These are phyloP conservation scores for Apiospora sp. DNA, from an alignment of 2,329 filamentous ascomycete species.

Conservation along the genomic window DNA sequence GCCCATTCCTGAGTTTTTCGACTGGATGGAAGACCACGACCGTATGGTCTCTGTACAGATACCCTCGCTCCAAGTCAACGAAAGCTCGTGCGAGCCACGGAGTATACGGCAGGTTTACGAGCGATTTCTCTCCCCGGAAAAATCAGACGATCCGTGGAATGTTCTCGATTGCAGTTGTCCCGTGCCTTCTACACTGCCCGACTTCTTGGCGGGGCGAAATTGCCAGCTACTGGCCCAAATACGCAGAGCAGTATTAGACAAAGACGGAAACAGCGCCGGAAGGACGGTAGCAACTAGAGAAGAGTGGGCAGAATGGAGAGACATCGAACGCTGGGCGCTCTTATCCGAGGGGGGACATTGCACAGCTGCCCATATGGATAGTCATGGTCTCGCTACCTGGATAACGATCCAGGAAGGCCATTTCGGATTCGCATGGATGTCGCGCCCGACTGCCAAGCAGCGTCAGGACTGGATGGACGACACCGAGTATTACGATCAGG, in stretches of 20 bases:
- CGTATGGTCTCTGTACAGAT: constrained; percentile 24
- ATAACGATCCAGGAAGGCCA: constrained; percentile 41
- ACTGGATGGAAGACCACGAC: constrained; percentile 25
- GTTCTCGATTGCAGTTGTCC: constrained; percentile 24
- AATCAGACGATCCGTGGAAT: constrained; percentile 24
- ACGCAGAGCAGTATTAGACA: constrained; percentile 19
- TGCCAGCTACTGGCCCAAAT: constrained; percentile 26
- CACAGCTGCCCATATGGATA: constrained; percentile 45
- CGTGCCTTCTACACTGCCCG: constrained; percentile 23
- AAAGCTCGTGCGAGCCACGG: constrained; percentile 23
- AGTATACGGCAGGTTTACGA: constrained; percentile 24
- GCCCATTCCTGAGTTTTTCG: constrained; percentile 24
- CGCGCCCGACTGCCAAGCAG: constrained; percentile 38
- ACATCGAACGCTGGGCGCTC: constrained; percentile 44
- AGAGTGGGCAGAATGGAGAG: constrained; percentile 44
- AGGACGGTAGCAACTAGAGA: constrained; percentile 33
- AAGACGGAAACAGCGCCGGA: constrained; percentile 21
- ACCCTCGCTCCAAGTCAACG: constrained; percentile 16
- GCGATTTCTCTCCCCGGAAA: constrained; percentile 21
- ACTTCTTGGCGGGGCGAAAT: constrained; percentile 25
- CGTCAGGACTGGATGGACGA: constrained; percentile 36
- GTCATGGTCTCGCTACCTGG: constrained; percentile 45
- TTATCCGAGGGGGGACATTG: constrained; percentile 45
- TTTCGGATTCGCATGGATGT: constrained; percentile 44
- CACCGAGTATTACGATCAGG: constrained; percentile 34